A percentile compares a stretch with the other conserved stretches of the same genome.
Evolutionary conservation across 1,284 basidiomycete species (phyloP).

Genomic region (Trichosporon ovoides): DNA sequence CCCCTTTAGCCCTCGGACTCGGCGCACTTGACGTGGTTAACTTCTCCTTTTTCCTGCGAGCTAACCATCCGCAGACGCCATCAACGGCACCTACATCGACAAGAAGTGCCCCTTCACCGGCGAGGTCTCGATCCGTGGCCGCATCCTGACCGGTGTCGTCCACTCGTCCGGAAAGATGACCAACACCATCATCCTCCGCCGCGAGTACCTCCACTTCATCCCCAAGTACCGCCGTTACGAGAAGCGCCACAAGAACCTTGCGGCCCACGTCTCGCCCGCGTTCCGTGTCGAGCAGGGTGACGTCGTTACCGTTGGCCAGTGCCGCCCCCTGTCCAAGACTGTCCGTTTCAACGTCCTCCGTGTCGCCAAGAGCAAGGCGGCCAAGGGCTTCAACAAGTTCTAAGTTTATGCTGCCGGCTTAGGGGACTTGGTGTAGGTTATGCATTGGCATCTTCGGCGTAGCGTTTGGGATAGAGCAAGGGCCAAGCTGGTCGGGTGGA

Average conservation of each 20-base stretch:
- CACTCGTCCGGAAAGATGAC: constrained; percentile 93
- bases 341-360: constrained; percentile 97
- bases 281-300: constrained; percentile 96
- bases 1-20: too few relatives aligned
- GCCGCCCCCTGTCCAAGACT: constrained; percentile 98
- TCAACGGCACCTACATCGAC: constrained; percentile 97
- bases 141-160: constrained; percentile 95
- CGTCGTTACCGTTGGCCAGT: constrained; percentile 95
- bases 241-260: constrained; percentile 97
- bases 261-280: constrained; percentile 93
- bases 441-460: constrained; percentile 6
- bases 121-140: constrained; percentile 94
- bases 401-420: constrained; percentile 47
- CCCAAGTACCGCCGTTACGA: constrained; percentile 99
- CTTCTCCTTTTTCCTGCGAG: constrained; percentile 54
- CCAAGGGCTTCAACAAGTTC: constrained; percentile 93
- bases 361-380: constrained; percentile 79
- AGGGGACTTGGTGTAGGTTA: constrained; percentile 14
- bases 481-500: not conserved
- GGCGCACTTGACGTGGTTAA: too few relatives aligned
- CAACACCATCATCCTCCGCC: constrained; percentile 94
- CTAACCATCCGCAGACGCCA: constrained; percentile 86
- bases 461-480: not conserved
- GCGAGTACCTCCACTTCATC: constrained; percentile 96
- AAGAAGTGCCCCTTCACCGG: constrained; percentile 99